A percentile compares a stretch with the other conserved stretches of the same genome.
These are phyloP conservation scores for Panicum virgatum DNA, from an alignment of 202 grass and related monocot species.

Conservation along the genomic window DNA sequence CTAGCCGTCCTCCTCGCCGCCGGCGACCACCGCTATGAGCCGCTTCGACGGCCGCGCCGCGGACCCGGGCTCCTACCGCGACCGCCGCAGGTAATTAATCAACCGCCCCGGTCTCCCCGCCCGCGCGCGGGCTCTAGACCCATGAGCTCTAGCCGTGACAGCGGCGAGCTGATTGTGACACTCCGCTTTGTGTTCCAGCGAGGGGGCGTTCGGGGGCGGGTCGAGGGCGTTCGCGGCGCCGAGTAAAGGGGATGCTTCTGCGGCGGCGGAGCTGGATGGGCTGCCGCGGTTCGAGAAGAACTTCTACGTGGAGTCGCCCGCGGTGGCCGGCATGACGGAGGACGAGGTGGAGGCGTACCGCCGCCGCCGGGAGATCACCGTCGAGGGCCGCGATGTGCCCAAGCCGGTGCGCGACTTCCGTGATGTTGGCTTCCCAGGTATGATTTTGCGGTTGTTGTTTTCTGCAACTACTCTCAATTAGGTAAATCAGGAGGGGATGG, in stretches of 20 bases:
- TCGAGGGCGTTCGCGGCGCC: slow-evolving; percentile 64
- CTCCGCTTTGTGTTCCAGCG: slow-evolving; percentile 45
- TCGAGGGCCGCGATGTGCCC: slow-evolving; percentile 86
- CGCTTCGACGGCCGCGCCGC: slow-evolving; percentile 80
- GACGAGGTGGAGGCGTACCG: slow-evolving; percentile 84
- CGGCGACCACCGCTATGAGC: slow-evolving; percentile 87
- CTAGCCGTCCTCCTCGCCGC: slow-evolving; percentile 19
- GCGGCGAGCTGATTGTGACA: slow-evolving; percentile 1
- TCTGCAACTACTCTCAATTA: background rate
- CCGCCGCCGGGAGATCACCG: slow-evolving; percentile 72
- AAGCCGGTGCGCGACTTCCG: slow-evolving; percentile 75
- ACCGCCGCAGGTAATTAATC: slow-evolving; percentile 63
- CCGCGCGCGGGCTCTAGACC: slow-evolving; percentile 1
- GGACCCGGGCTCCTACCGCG: slow-evolving; percentile 84
- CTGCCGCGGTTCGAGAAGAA: slow-evolving; percentile 92
- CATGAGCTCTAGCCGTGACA: background rate
- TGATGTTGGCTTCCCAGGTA: slow-evolving; percentile 84
- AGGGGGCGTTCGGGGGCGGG: slow-evolving; percentile 65
- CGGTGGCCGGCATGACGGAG: slow-evolving; percentile 75
- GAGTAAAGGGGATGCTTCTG: slow-evolving; percentile 48
- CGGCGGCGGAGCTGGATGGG: slow-evolving; percentile 69
- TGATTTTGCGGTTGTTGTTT: background rate
- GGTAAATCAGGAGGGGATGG: background rate
- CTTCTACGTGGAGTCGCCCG: slow-evolving; percentile 82
- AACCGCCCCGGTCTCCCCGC: background rate